Evolutionary conservation across 331 rosid species (phyloP).

Genomic region (Acacia pycnantha): DNA sequence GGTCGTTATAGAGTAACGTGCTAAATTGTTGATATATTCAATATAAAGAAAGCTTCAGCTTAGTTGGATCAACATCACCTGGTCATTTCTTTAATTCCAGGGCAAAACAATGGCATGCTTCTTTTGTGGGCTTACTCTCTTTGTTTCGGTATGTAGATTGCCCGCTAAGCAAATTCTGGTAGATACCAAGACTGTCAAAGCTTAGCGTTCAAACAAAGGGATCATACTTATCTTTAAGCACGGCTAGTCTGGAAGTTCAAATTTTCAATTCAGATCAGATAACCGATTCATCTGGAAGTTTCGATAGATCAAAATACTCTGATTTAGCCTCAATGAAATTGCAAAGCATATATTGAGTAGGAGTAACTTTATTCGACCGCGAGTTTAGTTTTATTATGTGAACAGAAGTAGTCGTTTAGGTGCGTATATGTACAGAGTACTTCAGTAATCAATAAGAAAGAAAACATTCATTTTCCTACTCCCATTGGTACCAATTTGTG

Average conservation of each 20-base stretch:
- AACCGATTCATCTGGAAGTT: slow-evolving; percentile 21
- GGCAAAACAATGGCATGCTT: slow-evolving; percentile 12
- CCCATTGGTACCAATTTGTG: background rate
- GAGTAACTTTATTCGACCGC: background rate
- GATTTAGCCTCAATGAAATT: background rate
- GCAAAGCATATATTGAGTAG: background rate
- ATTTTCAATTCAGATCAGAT: slow-evolving; percentile 14
- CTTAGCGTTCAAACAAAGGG: slow-evolving; percentile 84
- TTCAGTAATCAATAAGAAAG: background rate
- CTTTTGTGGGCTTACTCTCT: slow-evolving; percentile 20
- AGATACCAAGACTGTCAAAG: slow-evolving; percentile 38
- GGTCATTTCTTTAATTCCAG: slow-evolving; percentile 28
- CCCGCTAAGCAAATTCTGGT: slow-evolving; percentile 56
- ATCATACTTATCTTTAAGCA: slow-evolving; percentile 22
- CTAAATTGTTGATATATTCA: background rate
- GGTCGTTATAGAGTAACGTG: slow-evolving; percentile 8
- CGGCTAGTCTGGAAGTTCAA: slow-evolving; percentile 26
- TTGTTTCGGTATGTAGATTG: slow-evolving; percentile 43
- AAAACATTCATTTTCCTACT: background rate
- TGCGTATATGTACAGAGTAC: background rate
- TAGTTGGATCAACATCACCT: slow-evolving; percentile 10
- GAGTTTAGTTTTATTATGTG: background rate
- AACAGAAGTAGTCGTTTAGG: background rate
- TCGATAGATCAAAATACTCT: background rate
- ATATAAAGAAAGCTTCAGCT: slow-evolving; percentile 5